These are phyloP conservation scores for Ceratocystis papillata DNA, from an alignment of 2,329 filamentous ascomycete species.

Conservation along the genomic window DNA sequence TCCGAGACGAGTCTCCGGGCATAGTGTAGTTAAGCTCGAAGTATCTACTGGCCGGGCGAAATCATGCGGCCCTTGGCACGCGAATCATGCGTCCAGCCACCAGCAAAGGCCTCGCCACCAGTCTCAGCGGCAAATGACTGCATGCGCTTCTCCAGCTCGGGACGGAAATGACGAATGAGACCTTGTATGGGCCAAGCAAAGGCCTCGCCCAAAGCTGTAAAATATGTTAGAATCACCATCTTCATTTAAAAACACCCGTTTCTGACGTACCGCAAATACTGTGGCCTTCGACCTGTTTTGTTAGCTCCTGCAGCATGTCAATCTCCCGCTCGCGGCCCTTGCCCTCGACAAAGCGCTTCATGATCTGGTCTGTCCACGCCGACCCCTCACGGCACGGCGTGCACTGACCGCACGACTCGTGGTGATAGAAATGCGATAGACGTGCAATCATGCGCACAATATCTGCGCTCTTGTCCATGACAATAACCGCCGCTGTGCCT, in stretches of 20 bases:
- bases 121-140: conserved; percentile 62
- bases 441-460: conserved; percentile 89
- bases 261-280: conserved; percentile 76
- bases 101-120: conserved; percentile 66
- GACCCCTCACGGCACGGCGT: conserved; percentile 98
- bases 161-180: conserved; percentile 94
- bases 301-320: conserved; percentile 98
- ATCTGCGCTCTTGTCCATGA: conserved; percentile 97
- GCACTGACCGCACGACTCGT: conserved; percentile 97
- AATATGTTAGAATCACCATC: background rate
- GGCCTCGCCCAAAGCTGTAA: conserved; percentile 74
- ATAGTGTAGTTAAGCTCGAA: background rate
- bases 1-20: too few species aligned
- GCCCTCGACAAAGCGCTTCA: conserved; percentile 89
- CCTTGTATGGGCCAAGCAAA: conserved; percentile 98
- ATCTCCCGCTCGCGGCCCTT: conserved; percentile 84
- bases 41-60: conserved; percentile 72
- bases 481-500: conserved; percentile 92
- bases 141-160: conserved; percentile 88
- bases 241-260: background rate
- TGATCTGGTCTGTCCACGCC: conserved; percentile 99
- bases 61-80: conserved; percentile 70
- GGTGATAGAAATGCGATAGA: conserved; percentile 92
- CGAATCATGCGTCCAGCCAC: conserved; percentile 74
- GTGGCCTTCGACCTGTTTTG: conserved; percentile 98